Conservation (phyloP, 352 stramenopile species). For the Phytophthora capsici region DNA sequence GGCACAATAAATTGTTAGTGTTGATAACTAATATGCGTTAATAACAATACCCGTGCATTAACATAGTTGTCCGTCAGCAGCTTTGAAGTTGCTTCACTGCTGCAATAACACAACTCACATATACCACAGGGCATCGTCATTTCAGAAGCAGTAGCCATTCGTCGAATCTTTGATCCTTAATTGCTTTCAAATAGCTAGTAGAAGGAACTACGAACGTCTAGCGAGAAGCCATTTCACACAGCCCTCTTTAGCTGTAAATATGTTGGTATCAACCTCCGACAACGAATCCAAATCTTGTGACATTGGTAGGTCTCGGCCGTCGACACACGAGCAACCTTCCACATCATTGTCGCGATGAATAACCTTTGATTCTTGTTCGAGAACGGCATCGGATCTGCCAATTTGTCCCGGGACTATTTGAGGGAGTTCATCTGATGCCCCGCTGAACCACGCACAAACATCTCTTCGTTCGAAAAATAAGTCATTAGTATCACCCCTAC, state of each 20-base stretch:
- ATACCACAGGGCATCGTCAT: neutral
- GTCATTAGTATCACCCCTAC: neutral
- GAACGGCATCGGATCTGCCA: no score
- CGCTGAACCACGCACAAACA: neutral
- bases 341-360: no score
- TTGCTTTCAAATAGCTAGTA: neutral
- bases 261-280: neutral
- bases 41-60: neutral
- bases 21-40: neutral
- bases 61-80: neutral
- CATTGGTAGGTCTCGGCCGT: neutral
- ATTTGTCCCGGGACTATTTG: no score
- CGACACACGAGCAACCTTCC: neutral
- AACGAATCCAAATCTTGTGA: neutral
- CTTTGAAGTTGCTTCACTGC: neutral
- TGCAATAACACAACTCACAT: neutral
- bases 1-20: neutral
- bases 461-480: neutral
- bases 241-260: neutral
- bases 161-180: neutral
- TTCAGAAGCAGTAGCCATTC: neutral
- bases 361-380: no score
- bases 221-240: neutral
- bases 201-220: neutral
- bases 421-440: neutral